Evolutionary conservation across 805 yeast species (phyloP), one percentile per base, ranked within the genome.

Genomic region (Starmera dryadoides): DNA sequence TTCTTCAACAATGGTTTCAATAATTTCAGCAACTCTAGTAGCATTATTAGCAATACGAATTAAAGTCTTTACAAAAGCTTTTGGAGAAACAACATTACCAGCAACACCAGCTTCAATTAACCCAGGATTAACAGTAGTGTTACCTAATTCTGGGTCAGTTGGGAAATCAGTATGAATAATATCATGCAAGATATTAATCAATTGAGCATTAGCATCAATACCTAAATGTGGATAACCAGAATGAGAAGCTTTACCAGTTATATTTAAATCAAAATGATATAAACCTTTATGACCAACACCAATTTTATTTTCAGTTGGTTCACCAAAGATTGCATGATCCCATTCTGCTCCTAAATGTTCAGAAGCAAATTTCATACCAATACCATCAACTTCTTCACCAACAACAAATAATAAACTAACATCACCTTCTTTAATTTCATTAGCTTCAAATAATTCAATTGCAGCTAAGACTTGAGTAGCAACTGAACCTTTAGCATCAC

Each of bases 191-290:
- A 73, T 60, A 19, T 75, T 73, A 37, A 81, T 60, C 33, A 81
- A 55, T 41, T 71, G 72, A 37, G 71, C 73, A 37, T 75, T 72
- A 3, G 88, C 85, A 43, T 75, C 76, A 39, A 78, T 56, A 4
- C 88, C 88, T 30, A 77, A 61, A 35, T 80, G 73, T 8, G 89
- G 89, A 55, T 81, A 79, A 1, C 86, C 86, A 3, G 81, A 74
- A 52, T 81, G 88, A 4, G 77, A 62, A 2, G 85, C 73, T 39
- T 67, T 64, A 4, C 86, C 87, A n/a, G 52, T 47, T n/a, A 70
- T 75, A 15, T 54, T 43, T 20, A 77, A 42, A 5, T 62, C 52
- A 28, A 71, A 68, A 38, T 60, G 47, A 33, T 63, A 71, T 29
- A 67, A 60, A 14, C 86, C 86, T 56, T 81, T 81, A 52, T 81